Evolutionary conservation across 2,329 filamentous ascomycete species (phyloP).

Genomic region (Colletotrichum australisinense): DNA sequence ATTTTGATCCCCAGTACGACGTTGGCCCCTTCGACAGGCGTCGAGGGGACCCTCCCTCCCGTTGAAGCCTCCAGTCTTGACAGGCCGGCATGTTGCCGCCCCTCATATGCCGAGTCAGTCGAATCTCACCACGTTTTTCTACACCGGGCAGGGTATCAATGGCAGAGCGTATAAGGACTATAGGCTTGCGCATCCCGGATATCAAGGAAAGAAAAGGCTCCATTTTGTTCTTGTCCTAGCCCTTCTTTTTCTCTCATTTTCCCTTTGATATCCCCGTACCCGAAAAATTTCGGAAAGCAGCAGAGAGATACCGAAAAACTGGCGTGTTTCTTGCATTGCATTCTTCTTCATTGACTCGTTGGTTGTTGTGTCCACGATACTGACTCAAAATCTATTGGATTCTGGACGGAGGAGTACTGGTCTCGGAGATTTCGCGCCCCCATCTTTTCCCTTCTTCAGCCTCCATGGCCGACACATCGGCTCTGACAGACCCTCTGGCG

Average conservation of each 20-base stretch:
- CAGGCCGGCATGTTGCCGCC: not conserved
- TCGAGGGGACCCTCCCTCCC: not conserved
- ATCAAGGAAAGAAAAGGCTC: not conserved
- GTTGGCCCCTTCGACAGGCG: constrained; percentile 2
- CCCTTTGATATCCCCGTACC: not conserved
- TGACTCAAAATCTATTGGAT: constrained; percentile 5
- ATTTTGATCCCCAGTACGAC: constrained; percentile 12
- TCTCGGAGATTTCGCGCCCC: not conserved
- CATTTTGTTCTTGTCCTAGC: not conserved
- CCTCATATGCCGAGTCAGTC: constrained; percentile 11
- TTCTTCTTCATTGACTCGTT: not conserved
- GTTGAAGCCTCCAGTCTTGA: not conserved
- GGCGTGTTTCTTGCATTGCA: not conserved
- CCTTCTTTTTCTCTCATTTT: not conserved
- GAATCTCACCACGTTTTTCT: constrained; percentile 9
- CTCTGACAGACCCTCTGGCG: constrained; percentile 17
- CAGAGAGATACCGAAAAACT: not conserved
- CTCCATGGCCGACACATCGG: constrained; percentile 20
- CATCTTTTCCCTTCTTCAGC: constrained; percentile 3
- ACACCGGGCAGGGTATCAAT: not conserved
- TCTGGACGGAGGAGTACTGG: not conserved
- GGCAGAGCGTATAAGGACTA: constrained; percentile 24
- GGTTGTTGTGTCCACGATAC: not conserved
- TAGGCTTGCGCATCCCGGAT: not conserved
- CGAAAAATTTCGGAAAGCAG: not conserved